Evolutionary conservation across 2,329 filamentous ascomycete genomes (phyloP), one percentile per base, ranked within the genome.

Genomic region (Drechmeria coniospora): DNA sequence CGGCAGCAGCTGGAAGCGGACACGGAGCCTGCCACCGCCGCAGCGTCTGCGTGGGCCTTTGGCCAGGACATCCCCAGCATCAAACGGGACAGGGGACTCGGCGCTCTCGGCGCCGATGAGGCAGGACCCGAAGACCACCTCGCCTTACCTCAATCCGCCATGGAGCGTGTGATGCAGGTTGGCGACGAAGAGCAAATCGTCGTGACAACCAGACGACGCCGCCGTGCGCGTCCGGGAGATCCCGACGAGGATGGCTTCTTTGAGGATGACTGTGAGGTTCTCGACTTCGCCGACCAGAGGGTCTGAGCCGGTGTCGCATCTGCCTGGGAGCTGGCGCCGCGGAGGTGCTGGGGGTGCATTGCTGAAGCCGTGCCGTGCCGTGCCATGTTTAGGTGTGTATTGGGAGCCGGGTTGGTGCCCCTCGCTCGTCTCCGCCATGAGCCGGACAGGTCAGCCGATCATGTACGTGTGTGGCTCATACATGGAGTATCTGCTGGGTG

Each of bases 221-320:
- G 65, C 22, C 57, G 61, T 21, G 62, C 59, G 27, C 60, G 65
- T 28, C 48, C 54, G 21, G 50, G 54, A 11, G 57, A 59, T 17
- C 47, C 52, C 21, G 74, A 74, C 24, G 78, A 81, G 32, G 74
- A 77, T 30, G 79, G 78, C 3, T 92, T 92, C 51, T 92, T 92
- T 43, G 84, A 93, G 53, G 82, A 93, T 47, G 84, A 92, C 46
- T 90, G 81, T 40, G 83, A 92, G 49, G 79, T 93, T 32, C 65
- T 92, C 36, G 83, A 92, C 55, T 92, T 90, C 65, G 80, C 83
- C 15, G 71, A 74, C 42, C 71, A 76, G 53, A 58, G 71, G 47
- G 71, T 75, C 18, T 76, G 48, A 63, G 33, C 26, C 27, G 27
- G 20, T 11, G 10, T 11, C 10, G 20, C 10, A 6, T 9, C 9